Evolutionary conservation across 129 eudicot species (phyloP).

Genomic region (Artemisia annua): DNA sequence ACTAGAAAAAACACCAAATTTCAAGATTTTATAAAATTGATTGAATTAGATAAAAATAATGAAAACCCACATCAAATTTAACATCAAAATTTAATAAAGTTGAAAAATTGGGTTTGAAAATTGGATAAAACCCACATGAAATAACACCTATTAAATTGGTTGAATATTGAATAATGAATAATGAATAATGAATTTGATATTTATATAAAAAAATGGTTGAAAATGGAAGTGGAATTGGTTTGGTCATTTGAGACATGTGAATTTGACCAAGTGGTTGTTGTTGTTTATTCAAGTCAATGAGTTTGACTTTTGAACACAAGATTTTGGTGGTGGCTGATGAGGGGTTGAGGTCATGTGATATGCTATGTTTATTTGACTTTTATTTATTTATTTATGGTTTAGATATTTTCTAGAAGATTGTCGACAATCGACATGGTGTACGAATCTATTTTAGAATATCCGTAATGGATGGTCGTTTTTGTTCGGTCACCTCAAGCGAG

Average conservation of each 20-base stretch:
- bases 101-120: background rate
- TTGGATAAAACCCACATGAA: slow-evolving; percentile 1
- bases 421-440: no score
- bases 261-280: slow-evolving; percentile 9
- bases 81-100: no score
- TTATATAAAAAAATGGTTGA: slow-evolving; percentile 2
- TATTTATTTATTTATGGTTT: no score
- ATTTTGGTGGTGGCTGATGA: no score
- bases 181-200: slow-evolving; percentile 2
- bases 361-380: no score
- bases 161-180: background rate
- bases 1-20: background rate
- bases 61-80: no score
- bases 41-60: no score
- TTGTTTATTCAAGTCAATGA: slow-evolving; percentile 26
- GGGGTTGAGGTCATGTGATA: no score
- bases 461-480: no score
- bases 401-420: no score
- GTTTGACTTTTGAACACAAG: slow-evolving; percentile 28
- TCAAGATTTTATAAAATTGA: background rate
- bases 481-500: no score
- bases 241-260: slow-evolving; percentile 40
- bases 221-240: background rate
- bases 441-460: no score
- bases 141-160: slow-evolving; percentile 22